A percentile compares a stretch with the other conserved stretches of the same genome.
Conservation (phyloP, 768 basidiomycete species). For the Panus rudis region DNA sequence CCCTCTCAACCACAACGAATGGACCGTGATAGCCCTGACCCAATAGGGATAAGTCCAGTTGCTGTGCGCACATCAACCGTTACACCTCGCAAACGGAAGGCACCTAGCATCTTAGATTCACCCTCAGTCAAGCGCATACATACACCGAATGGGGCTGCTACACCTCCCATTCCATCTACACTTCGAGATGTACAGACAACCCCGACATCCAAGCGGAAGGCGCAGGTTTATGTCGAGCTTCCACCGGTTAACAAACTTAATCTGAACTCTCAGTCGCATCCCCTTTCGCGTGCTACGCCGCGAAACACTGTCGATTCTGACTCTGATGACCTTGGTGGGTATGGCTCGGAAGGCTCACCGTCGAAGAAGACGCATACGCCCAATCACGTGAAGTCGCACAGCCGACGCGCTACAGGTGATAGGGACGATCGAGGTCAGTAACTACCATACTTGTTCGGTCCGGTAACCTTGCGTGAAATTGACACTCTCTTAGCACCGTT, state of each 20-base stretch:
- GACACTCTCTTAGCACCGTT: slow-evolving; percentile 47
- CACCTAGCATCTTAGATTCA: slow-evolving; percentile 48
- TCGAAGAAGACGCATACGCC: slow-evolving; percentile 20
- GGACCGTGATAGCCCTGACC: slow-evolving; percentile 45
- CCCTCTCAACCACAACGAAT: slow-evolving; percentile 1
- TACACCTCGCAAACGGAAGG: slow-evolving; percentile 71
- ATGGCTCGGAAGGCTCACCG: slow-evolving; percentile 39
- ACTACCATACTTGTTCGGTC: background rate
- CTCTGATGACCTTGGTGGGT: slow-evolving; percentile 47
- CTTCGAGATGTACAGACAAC: slow-evolving; percentile 8
- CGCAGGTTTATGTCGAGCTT: slow-evolving; percentile 23
- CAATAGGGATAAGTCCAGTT: slow-evolving; percentile 36
- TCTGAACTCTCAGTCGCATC: no score
- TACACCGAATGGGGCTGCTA: slow-evolving; percentile 4
- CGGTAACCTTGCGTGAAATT: no score
- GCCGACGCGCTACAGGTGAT: slow-evolving; percentile 55
- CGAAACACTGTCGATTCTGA: slow-evolving; percentile 29
- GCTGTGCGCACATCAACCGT: slow-evolving; percentile 24
- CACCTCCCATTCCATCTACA: slow-evolving; percentile 1
- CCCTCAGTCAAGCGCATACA: slow-evolving; percentile 58
- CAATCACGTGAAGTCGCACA: slow-evolving; percentile 36
- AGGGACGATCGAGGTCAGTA: slow-evolving; percentile 65
- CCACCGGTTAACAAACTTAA: slow-evolving; percentile 20
- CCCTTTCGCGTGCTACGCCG: slow-evolving; percentile 14
- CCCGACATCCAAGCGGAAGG: slow-evolving; percentile 15